Evolutionary conservation across 2,329 filamentous ascomycete species (phyloP).

Genomic region (Claviceps maximensis): DNA sequence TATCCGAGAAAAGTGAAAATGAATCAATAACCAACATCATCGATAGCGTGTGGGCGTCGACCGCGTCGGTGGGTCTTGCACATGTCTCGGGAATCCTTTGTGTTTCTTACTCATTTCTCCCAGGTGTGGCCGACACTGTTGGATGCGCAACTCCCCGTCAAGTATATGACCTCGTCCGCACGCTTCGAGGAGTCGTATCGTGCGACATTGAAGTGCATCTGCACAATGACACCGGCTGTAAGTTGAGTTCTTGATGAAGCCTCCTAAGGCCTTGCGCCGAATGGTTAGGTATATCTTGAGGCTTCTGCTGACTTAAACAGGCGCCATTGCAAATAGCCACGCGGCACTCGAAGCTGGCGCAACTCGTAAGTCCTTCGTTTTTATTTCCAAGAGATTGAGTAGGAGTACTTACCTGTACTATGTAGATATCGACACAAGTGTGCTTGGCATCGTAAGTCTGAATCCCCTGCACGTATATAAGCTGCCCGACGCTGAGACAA

Average conservation of each 20-base stretch:
- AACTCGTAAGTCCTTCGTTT: conserved; percentile 29
- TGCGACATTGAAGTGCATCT: conserved; percentile 80
- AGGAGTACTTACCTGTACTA: neutral
- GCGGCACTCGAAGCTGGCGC: conserved; percentile 79
- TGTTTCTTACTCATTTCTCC: neutral
- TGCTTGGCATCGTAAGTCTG: conserved; percentile 5
- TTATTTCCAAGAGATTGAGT: neutral
- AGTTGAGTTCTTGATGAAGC: neutral
- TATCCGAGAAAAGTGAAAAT: neutral
- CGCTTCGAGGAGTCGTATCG: conserved; percentile 40
- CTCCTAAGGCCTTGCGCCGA: too few relatives aligned
- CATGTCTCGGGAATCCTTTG: too few relatives aligned
- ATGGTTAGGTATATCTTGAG: neutral
- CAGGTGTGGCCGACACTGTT: conserved; percentile 77
- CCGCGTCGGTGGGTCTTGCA: neutral
- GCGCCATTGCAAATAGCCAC: conserved; percentile 77
- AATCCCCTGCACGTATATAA: neutral
- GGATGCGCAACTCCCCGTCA: conserved; percentile 72
- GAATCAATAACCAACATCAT: neutral
- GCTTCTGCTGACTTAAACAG: conserved; percentile 21
- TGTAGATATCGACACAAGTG: conserved; percentile 6
- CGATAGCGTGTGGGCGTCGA: neutral
- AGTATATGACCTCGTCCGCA: conserved; percentile 78
- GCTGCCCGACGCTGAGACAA: neutral
- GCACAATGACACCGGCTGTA: conserved; percentile 3